Evolutionary conservation across 345 rosid species (phyloP).

Genomic region (Hirschfeldia incana): DNA sequence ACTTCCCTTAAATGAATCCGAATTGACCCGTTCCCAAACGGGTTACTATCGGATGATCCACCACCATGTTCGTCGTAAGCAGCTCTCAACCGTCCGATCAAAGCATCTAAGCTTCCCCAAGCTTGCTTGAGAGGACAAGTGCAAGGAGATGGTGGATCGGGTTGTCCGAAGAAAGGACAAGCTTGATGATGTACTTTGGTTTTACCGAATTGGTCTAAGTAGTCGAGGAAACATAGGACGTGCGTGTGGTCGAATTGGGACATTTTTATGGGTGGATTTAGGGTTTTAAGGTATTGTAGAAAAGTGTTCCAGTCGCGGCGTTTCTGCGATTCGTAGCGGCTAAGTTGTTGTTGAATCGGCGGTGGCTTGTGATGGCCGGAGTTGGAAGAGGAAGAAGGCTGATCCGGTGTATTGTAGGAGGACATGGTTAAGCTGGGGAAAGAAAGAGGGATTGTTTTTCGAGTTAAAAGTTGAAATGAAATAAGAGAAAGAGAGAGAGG

Average conservation of each 20-base stretch:
- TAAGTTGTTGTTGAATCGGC: constrained; percentile 42
- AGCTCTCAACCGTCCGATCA: constrained; percentile 82
- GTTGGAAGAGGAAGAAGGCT: constrained; percentile 26
- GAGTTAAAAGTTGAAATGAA: constrained; percentile 2
- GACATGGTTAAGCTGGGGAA: constrained; percentile 25
- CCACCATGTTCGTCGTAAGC: constrained; percentile 85
- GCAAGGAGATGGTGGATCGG: constrained; percentile 85
- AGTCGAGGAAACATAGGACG: constrained; percentile 69
- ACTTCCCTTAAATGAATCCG: constrained; percentile 74
- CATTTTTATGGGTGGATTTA: constrained; percentile 59
- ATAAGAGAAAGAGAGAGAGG: constrained; percentile 7
- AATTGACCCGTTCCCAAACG: constrained; percentile 77
- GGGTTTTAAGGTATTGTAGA: constrained; percentile 75
- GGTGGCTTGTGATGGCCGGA: constrained; percentile 27
- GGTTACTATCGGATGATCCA: constrained; percentile 65
- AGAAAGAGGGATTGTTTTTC: constrained; percentile 3
- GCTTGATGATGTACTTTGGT: constrained; percentile 75
- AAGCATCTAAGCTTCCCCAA: constrained; percentile 91
- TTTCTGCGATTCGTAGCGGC: constrained; percentile 84
- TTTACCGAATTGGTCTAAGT: constrained; percentile 83
- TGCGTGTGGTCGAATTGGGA: constrained; percentile 65
- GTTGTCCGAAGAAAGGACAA: constrained; percentile 80
- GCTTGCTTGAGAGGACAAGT: constrained; percentile 81
- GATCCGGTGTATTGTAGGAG: constrained; percentile 41
- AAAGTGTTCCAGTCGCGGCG: constrained; percentile 89